phyloP scores from a whole-genome alignment of 192 early-diverging fungal species.

The Lobulomyces angularis region DNA sequence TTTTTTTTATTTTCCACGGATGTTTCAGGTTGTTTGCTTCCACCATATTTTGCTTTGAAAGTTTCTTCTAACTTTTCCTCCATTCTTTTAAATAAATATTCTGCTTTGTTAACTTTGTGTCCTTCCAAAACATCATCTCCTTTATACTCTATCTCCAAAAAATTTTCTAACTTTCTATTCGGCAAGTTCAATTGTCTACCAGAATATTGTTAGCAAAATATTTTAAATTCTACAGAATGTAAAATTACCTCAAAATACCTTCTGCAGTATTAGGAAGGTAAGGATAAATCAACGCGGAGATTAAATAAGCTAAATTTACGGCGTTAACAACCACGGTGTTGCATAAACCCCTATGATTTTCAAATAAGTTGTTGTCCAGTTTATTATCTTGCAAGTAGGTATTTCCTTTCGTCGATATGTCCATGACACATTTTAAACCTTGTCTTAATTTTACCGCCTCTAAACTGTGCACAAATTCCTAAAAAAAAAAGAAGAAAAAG shows the following conservation, averaged over 20 bases:
- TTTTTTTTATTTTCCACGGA: conserved; percentile 5
- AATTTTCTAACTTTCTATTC: no score
- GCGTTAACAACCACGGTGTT: conserved; percentile 74
- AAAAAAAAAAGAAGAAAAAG: no score
- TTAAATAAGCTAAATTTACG: conserved; percentile 78
- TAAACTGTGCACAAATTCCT: conserved; percentile 27
- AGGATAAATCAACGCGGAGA: conserved; percentile 75
- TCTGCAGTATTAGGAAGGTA: conserved; percentile 83
- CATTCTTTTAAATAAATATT: conserved; percentile 85
- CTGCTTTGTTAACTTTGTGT: conserved; percentile 72
- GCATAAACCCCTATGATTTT: conserved; percentile 62
- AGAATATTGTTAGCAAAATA: no score
- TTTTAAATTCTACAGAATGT: conserved; percentile 74
- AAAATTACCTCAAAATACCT: conserved; percentile 71
- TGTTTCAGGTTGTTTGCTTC: conserved; percentile 12
- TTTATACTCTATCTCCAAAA: no score
- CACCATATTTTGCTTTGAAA: conserved; percentile 70
- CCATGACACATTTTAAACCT: conserved; percentile 79
- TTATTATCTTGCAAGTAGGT: conserved; percentile 86
- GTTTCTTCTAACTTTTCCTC: conserved; percentile 72
- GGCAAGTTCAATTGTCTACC: no score
- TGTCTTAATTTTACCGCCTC: conserved; percentile 75
- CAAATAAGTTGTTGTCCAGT: conserved; percentile 80
- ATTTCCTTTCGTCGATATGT: conserved; percentile 89
- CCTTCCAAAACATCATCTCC: conserved; percentile 62